Evolutionary conservation across 1,284 basidiomycete species (phyloP).

Genomic region (Cryptococcus sp.): DNA sequence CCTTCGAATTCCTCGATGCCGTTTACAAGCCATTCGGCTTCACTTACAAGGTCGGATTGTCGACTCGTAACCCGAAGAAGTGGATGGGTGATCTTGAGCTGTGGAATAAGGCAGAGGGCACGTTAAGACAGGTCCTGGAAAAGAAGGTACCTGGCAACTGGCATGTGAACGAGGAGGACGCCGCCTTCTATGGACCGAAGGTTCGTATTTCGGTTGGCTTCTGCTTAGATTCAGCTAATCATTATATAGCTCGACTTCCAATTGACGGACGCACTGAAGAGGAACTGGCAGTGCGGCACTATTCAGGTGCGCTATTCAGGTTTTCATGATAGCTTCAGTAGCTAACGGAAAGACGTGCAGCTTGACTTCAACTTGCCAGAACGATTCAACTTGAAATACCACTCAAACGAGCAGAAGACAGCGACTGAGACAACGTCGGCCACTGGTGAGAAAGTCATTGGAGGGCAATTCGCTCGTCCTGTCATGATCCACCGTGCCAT

Average conservation of each 20-base stretch:
- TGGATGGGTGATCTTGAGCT: slow-evolving; percentile 86
- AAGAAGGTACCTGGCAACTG: slow-evolving; percentile 86
- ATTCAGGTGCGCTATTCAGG: slow-evolving; percentile 58
- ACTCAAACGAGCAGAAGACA: slow-evolving; percentile 62
- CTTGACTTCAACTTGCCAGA: slow-evolving; percentile 99
- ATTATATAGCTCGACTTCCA: slow-evolving; percentile 75
- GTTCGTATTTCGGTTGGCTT: slow-evolving; percentile 45
- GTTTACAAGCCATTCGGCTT: slow-evolving; percentile 97
- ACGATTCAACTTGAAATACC: slow-evolving; percentile 93
- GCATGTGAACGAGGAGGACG: slow-evolving; percentile 94
- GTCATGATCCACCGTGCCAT: slow-evolving; percentile 99
- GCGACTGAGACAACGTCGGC: slow-evolving; percentile 44
- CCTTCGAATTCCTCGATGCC: slow-evolving; percentile 94
- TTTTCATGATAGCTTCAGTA: not conserved
- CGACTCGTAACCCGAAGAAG: slow-evolving; percentile 90
- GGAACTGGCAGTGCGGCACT: slow-evolving; percentile 97
- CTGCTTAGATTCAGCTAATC: slow-evolving; percentile 4
- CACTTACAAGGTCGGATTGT: slow-evolving; percentile 92
- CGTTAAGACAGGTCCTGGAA: slow-evolving; percentile 82
- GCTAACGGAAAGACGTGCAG: slow-evolving; percentile 54
- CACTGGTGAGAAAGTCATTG: slow-evolving; percentile 23
- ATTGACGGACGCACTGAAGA: slow-evolving; percentile 85
- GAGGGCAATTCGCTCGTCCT: slow-evolving; percentile 66
- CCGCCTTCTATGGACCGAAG: slow-evolving; percentile 96
- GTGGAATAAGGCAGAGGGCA: slow-evolving; percentile 84